Base-by-base conservation (phyloP, 2,329 filamentous ascomycete genomes). In the Metarhizium humberi region DNA sequence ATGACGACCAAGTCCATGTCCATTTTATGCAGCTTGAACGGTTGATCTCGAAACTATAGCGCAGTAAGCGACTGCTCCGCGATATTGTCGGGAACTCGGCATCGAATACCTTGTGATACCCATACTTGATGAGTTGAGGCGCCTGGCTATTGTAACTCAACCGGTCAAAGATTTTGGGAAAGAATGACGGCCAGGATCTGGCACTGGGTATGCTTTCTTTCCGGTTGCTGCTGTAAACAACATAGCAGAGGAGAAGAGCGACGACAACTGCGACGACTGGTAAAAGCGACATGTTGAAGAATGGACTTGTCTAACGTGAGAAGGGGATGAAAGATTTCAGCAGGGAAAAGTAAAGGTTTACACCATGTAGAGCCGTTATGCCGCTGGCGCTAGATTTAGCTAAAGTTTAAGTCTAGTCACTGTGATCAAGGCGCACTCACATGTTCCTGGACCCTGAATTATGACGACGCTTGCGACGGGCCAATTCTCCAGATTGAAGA, bases 1-100 rank as follows among this genome's bases (percentile, higher is more conserved):
- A 59, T 53, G 13, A 59, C 48, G 34, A 58, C 46, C 8, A 59
- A 47, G 32, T 59, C 58, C 58, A 59, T 59, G 38, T 59, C 58
- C 58, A 59, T 58, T 32, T 56, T 59, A 5, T 56, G 56, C 10
- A 59, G 29, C 40, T 53, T 48, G 25, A 59, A 59, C 7, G 58
- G 58, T 3, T 32, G 54, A 16, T 58, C 45, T 36, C 55, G 56
- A 43, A 56, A 32, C 56, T 58, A 13, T 52, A 29, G 18, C 14
- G 6, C n/a, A 4, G 16, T 20, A 11, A 45, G 42, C 2, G 18
- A 8, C 7, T 10, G 18, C 32, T 5, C 32, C 3, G 6, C 7
- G 10, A 7, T 11, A 6, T 34, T 7, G 2, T 11, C 10, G 6
- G 2, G 32, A 34, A 34, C 32, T 8, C 8, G 2, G 32, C 32